Conservation (phyloP, 2,329 filamentous ascomycete species). For the Sphaerulina vaccinii region DNA sequence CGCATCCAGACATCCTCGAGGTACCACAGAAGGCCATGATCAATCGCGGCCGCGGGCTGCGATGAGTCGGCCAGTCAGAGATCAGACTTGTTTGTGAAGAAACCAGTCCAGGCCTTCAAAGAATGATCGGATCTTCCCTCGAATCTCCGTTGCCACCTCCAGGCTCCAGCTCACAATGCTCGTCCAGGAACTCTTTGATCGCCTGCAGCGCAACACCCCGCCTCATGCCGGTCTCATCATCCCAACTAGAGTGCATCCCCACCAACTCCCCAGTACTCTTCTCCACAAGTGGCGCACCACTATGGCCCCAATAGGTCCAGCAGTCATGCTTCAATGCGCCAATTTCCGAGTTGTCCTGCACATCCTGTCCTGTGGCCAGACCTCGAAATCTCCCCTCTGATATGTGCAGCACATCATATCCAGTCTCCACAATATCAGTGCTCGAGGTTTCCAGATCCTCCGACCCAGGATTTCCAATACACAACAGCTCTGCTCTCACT, state of each 20-base stretch:
- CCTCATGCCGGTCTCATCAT: slow-evolving; percentile 53
- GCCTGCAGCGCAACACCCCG: slow-evolving; percentile 51
- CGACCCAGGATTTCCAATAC: slow-evolving; percentile 45
- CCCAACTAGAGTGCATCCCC: slow-evolving; percentile 56
- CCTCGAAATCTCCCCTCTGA: slow-evolving; percentile 48
- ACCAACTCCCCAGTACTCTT: slow-evolving; percentile 43
- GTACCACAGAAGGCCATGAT: no score
- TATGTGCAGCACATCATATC: slow-evolving; percentile 51
- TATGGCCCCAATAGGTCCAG: slow-evolving; percentile 60
- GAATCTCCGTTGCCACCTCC: background rate
- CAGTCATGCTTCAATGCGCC: slow-evolving; percentile 54
- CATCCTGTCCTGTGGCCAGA: slow-evolving; percentile 41
- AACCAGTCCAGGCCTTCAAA: no score
- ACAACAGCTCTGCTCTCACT: slow-evolving; percentile 32
- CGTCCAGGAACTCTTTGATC: slow-evolving; percentile 42
- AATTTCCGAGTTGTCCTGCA: slow-evolving; percentile 54
- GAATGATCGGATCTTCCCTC: background rate
- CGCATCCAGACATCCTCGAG: background rate
- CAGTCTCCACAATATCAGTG: slow-evolving; percentile 39
- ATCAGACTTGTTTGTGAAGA: no score
- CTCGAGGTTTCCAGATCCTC: slow-evolving; percentile 50
- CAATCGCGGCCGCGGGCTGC: no score
- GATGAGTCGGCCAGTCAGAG: no score
- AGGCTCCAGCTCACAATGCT: background rate
- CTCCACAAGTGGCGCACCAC: slow-evolving; percentile 51